Percentiles rank a stretch among this genome's conserved stretches.
These are phyloP conservation scores for Exophiala sp. DNA, from an alignment of 2,329 filamentous ascomycete species.

Conservation along the genomic window DNA sequence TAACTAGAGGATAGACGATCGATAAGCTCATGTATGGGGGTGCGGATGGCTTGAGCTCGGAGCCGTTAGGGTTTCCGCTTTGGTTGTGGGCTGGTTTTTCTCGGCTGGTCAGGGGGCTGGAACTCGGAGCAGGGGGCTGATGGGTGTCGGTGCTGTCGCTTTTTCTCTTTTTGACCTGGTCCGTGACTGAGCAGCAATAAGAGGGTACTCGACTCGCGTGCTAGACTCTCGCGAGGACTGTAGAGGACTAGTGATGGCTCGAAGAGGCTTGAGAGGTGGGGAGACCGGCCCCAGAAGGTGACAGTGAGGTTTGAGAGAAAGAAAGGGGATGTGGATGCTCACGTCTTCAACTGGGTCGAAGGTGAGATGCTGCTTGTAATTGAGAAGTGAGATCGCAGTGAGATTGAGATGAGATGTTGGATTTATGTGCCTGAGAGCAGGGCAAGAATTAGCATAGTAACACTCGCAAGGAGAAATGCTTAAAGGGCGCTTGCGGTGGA, in stretches of 20 bases:
- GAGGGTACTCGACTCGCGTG: background rate
- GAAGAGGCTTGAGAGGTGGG: conserved; percentile 19
- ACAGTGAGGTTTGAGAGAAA: conserved; percentile 9
- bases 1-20: conserved; percentile 24
- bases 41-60: conserved; percentile 15
- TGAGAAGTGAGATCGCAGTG: conserved; percentile 1
- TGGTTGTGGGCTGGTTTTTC: conserved; percentile 5
- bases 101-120: conserved; percentile 15
- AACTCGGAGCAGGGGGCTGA: conserved; percentile 14
- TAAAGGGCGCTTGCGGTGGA: conserved; percentile 11
- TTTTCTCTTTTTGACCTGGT: conserved; percentile 1
- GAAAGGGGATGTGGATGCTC: conserved; percentile 9
- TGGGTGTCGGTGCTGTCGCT: conserved; percentile 9
- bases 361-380: conserved; percentile 1
- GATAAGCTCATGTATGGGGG: conserved; percentile 21
- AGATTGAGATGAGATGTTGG: conserved; percentile 1
- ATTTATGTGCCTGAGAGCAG: conserved; percentile 5
- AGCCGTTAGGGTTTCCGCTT: conserved; percentile 18
- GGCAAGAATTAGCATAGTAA: conserved; percentile 4
- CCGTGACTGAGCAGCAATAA: conserved; percentile 2
- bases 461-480: background rate
- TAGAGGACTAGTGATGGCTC: conserved; percentile 2
- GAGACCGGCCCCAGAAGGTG: conserved; percentile 22
- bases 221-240: background rate
- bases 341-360: conserved; percentile 19